Conservation (phyloP, 805 yeast species). For the Martiniozyma abietophila region DNA sequence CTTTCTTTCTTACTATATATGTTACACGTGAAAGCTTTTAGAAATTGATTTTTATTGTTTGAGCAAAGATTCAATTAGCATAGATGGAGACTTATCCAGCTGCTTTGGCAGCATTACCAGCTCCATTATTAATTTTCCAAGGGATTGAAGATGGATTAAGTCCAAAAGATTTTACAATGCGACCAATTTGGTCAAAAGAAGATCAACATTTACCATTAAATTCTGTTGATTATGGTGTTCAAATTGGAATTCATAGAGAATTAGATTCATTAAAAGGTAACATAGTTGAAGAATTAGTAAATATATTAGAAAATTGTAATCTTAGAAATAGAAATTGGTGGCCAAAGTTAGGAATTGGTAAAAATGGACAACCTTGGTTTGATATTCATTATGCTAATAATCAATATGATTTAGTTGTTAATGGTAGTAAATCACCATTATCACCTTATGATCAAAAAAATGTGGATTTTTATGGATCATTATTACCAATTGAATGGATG, state of each 20-base stretch:
- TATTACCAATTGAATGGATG: conserved; percentile 42
- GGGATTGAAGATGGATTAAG: conserved; percentile 25
- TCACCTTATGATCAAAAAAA: conserved; percentile 37
- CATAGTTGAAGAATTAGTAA: conserved; percentile 6
- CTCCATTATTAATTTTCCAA: conserved; percentile 34
- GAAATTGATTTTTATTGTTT: no score
- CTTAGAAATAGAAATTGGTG: conserved; percentile 9
- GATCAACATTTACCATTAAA: conserved; percentile 8
- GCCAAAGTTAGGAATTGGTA: conserved; percentile 4
- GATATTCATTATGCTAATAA: conserved; percentile 8
- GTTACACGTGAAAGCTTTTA: no score
- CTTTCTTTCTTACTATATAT: no score
- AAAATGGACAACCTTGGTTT: conserved; percentile 7
- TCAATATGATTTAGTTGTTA: conserved; percentile 7
- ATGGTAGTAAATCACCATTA: conserved; percentile 20
- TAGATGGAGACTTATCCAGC: conserved; percentile 32
- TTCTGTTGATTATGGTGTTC: conserved; percentile 9
- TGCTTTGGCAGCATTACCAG: conserved; percentile 25
- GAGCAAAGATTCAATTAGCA: no score
- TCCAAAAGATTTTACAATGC: conserved; percentile 1
- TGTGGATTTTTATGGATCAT: conserved; percentile 32
- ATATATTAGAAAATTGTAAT: conserved; percentile 6
- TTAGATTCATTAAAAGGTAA: conserved; percentile 22
- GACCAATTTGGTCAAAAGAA: conserved; percentile 3
- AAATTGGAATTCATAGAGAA: conserved; percentile 12